A percentile compares a stretch with the other conserved stretches of the same genome.
Conservation (phyloP, 805 yeast species). For the Suhomyces sp. region DNA sequence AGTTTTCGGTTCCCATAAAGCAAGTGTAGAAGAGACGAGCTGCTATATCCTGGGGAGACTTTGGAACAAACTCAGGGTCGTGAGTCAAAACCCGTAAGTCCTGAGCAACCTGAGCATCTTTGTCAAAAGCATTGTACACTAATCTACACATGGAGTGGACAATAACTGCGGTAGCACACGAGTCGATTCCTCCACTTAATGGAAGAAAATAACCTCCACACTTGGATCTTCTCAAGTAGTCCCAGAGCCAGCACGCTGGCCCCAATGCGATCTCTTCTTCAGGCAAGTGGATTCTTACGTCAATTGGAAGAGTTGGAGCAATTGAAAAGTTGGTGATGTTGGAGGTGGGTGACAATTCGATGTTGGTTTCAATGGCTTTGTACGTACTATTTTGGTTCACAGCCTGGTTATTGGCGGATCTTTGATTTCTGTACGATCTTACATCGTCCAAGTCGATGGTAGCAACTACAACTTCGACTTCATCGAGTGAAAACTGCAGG, state of each 20-base stretch:
- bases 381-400: constrained; percentile 42
- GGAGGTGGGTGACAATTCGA: constrained; percentile 62
- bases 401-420: constrained; percentile 77
- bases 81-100: constrained; percentile 74
- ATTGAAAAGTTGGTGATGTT: constrained; percentile 59
- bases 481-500: constrained; percentile 80
- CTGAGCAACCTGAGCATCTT: constrained; percentile 67
- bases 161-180: constrained; percentile 95
- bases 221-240: constrained; percentile 84
- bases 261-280: constrained; percentile 97
- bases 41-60: constrained; percentile 73
- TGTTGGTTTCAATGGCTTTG: constrained; percentile 57
- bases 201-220: constrained; percentile 93
- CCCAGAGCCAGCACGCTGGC: constrained; percentile 99
- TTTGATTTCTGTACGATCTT: constrained; percentile 70
- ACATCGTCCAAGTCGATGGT: constrained; percentile 93
- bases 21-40: constrained; percentile 77
- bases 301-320: constrained; percentile 51
- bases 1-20: constrained; percentile 95
- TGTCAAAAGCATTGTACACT: constrained; percentile 64
- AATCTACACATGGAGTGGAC: constrained; percentile 92
- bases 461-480: constrained; percentile 94
- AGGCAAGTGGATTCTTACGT: constrained; percentile 68
- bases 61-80: constrained; percentile 60
- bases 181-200: constrained; percentile 94